phyloP scores from a whole-genome alignment of 441 rosid species.

The Monsonia emarginata region DNA sequence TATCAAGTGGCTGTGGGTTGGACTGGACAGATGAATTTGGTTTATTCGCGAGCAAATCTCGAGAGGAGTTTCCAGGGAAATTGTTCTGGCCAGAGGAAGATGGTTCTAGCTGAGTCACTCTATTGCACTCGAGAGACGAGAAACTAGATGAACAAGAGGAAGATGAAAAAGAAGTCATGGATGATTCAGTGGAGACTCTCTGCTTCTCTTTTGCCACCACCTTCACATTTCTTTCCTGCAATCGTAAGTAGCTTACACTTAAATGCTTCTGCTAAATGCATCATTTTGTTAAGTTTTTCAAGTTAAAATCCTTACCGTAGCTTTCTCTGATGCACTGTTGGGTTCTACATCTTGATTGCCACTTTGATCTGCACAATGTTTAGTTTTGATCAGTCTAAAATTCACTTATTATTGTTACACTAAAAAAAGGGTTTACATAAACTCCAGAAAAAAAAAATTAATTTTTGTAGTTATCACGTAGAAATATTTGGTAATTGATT shows the following conservation, averaged over 20 bases:
- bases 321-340: slow-evolving; percentile 26
- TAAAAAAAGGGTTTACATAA: no score
- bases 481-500: neutral
- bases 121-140: slow-evolving; percentile 49
- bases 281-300: neutral
- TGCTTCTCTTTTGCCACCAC: slow-evolving; percentile 45
- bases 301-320: slow-evolving; percentile 36
- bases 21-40: slow-evolving; percentile 28
- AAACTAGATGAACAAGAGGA: slow-evolving; percentile 70
- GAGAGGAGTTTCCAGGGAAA: slow-evolving; percentile 20
- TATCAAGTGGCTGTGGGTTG: slow-evolving; percentile 35
- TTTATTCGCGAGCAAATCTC: slow-evolving; percentile 23
- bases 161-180: slow-evolving; percentile 61
- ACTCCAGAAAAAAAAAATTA: neutral
- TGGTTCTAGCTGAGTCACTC: slow-evolving; percentile 39
- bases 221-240: slow-evolving; percentile 57
- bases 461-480: neutral
- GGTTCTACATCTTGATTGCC: slow-evolving; percentile 29
- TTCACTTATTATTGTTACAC: no score
- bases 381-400: no score
- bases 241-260: slow-evolving; percentile 17
- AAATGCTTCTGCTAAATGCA: neutral
- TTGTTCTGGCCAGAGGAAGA: slow-evolving; percentile 25
- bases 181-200: slow-evolving; percentile 52
- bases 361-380: slow-evolving; percentile 41